phyloP scores from a whole-genome alignment of 208 protist genomes.

The Trypanosoma brucei region DNA sequence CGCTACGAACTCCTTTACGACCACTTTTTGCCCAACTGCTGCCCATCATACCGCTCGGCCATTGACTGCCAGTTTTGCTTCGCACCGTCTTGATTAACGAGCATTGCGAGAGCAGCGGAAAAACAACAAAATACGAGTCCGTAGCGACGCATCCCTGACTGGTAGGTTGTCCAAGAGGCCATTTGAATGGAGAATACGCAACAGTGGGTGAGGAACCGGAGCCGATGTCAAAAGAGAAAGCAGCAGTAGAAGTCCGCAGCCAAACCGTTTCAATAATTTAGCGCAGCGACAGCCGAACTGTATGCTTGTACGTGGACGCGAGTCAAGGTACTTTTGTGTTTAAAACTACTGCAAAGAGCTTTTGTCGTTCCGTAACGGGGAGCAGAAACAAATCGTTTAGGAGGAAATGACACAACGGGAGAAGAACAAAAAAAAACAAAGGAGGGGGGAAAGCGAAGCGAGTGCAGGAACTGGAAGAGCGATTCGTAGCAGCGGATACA shows the following conservation, averaged over 20 bases:
- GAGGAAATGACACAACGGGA: neutral
- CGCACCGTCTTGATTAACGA: slow-evolving; percentile 36
- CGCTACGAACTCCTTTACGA: neutral
- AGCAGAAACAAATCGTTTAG: neutral
- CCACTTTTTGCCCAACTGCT: neutral
- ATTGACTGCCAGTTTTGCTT: slow-evolving; percentile 73
- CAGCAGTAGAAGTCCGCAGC: neutral
- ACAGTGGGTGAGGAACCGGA: no score
- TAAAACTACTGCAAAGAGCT: no score
- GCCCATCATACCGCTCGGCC: slow-evolving; percentile 21
- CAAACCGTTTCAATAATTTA: no score
- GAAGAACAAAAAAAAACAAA: slow-evolving; percentile 5
- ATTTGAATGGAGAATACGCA: slow-evolving; percentile 3
- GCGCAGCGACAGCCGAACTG: no score
- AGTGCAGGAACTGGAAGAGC: neutral
- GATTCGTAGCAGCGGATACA: neutral
- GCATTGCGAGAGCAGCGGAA: slow-evolving; percentile 38
- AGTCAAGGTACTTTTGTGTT: no score
- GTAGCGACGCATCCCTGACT: slow-evolving; percentile 62
- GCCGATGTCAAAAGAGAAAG: neutral
- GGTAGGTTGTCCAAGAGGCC: slow-evolving; percentile 35
- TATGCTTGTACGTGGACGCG: no score
- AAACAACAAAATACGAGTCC: slow-evolving; percentile 78
- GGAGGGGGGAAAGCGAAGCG: neutral
- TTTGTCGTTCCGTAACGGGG: no score